These are phyloP conservation scores for Nemania sp. DNA, from an alignment of 2,329 filamentous ascomycete genomes.

Conservation along the genomic window DNA sequence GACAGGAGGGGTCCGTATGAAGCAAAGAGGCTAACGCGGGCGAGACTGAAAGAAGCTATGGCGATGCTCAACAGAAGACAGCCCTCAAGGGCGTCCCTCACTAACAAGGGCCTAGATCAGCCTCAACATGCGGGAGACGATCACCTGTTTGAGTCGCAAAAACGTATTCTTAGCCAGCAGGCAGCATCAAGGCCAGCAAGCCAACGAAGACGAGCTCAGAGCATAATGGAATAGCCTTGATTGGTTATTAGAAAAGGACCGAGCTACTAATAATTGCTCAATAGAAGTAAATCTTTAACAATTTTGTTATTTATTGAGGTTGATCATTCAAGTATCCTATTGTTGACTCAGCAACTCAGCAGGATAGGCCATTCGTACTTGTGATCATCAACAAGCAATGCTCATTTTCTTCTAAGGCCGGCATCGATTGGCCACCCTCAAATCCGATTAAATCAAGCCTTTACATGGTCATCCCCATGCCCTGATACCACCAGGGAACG, in stretches of 20 bases:
- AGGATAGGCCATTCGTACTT: not conserved
- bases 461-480: constrained; percentile 22
- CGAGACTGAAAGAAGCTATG: constrained; percentile 1
- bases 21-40: constrained; percentile 7
- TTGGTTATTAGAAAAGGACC: not conserved
- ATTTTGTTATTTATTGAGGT: not conserved
- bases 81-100: constrained; percentile 9
- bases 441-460: not conserved
- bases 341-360: too few relatives aligned
- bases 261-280: not conserved
- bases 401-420: not conserved
- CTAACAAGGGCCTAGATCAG: not conserved
- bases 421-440: not conserved
- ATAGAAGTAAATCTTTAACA: not conserved
- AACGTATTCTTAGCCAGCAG: not conserved
- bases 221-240: not conserved
- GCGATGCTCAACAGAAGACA: constrained; percentile 8
- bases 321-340: not conserved
- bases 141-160: not conserved
- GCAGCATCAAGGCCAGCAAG: not conserved
- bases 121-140: not conserved
- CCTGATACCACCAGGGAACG: constrained; percentile 28
- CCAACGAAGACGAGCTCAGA: not conserved
- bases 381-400: not conserved
- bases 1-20: not conserved